Evolutionary conservation across 2,329 filamentous ascomycete species (phyloP), one percentile per base, ranked within the genome.

Genomic region (Aureobasidium pullulans): DNA sequence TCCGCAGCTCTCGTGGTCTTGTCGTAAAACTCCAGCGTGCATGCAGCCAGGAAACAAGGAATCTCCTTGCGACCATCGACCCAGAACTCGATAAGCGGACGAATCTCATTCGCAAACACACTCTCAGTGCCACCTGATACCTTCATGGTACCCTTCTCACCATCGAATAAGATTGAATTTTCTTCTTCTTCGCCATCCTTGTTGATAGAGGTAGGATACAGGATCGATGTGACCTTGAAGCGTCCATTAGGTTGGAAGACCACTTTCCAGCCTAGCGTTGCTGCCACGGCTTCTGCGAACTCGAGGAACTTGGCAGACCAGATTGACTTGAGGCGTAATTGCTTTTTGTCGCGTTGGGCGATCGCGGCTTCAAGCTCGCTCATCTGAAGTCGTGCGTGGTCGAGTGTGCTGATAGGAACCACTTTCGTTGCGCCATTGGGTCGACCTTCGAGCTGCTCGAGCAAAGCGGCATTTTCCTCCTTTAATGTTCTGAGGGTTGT

Each of bases 161-260:
- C 91, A 73, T 96, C 91, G 71, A 96, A 96, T 0, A 96, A 84
- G 47, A 85, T 85, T 5, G 77, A 81, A 62, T 84, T 83, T 63
- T 79, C 79, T 62, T 79, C 76, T 56, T 73, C 71, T 5, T 90
- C 84, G 0, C 68, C 70, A 9, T 69, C 68, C 6, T 60, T 60
- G 44, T 66, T 62, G 15, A 65, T 62, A 0, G 56, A 63, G 2
- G 62, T 61, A 0, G 91, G 87, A 70, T 88, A 89, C 70, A 93
- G 95, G 64, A 93, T 88, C 61, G 83, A 88, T 58, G 93, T 95
- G 23, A 96, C 90, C 34, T 90, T 87, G 75, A 96, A 95, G 68
- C 96, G 93, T 43, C 94, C 94, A 71, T 96, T 96, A n/a, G 92
- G 91, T 71, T 96, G 87, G 71, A 99, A 97, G 34, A 94, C 91